Evolutionary conservation across 768 basidiomycete genomes (phyloP), one percentile per base, ranked within the genome.

Genomic region (Termitomyces heimii): DNA sequence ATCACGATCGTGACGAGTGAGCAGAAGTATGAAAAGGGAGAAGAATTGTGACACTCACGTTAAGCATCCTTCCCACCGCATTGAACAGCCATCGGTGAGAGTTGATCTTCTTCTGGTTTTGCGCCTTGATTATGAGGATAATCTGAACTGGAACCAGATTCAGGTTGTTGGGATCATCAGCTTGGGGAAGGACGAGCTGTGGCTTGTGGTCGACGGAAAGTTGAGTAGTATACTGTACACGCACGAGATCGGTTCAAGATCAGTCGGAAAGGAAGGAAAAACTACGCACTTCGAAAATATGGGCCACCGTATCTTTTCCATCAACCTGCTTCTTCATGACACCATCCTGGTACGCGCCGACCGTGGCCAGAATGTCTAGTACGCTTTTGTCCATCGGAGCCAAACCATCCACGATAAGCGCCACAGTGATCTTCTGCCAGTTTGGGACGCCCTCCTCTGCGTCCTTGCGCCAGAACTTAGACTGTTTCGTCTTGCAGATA

Each of bases 81-180:
- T 98, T 94, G 80, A 98, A 95, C 29, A 96, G 77, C 94, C 94
- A 96, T 42, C 94, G 85, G 71, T 96, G 93, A 54, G 91, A 92
- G 68, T 94, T 94, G 74, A 94, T 94, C 78, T 96, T 95, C 80
- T 94, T 95, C 72, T 90, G 85, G 73, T 96, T 96, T 76, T 94
- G 89, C n/a, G 92, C 91, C 71, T 96, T 96, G 66, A 96, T 73
- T 59, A 93, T 83, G 56, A 96, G 80, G 60, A 96, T 94, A 63
- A 97, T 86, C 66, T 93, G 91, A 10, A 97, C 93, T 0, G 94
- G 92, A 5, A 95, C 91, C 39, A 98, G 74, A 70, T 97, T 97
- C 39, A 98, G 73, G 71, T 97, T 97, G 72, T 93, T 92, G 18
- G 91, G 83, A 66, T 97, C 93, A 42, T 91, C 87, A 6, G 83